These are phyloP conservation scores for Bipolaris oryzae DNA, from an alignment of 2,329 filamentous ascomycete species.

Conservation along the genomic window DNA sequence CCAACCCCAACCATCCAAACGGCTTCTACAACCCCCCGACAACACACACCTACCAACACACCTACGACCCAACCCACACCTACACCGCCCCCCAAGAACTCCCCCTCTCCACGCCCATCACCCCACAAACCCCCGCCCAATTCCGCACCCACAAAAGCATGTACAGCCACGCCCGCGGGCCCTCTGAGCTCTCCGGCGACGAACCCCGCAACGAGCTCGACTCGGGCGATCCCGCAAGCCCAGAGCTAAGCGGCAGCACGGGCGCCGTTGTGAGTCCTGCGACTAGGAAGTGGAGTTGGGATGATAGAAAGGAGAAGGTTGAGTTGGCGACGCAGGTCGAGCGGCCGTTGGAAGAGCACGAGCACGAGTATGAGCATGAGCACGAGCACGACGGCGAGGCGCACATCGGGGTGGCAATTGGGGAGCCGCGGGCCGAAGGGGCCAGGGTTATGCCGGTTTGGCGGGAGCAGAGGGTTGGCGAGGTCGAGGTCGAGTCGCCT, in stretches of 20 bases:
- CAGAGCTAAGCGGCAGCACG: background rate
- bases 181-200: conserved; percentile 8
- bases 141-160: conserved; percentile 5
- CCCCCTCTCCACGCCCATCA: background rate
- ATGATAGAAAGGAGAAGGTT: background rate
- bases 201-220: background rate
- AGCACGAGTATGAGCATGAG: too few species aligned
- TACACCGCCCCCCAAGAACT: conserved; percentile 19
- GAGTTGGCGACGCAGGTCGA: background rate
- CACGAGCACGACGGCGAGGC: too few species aligned
- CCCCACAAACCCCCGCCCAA: background rate
- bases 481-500: too few species aligned
- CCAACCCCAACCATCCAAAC: conserved; percentile 10
- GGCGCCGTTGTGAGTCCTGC: too few species aligned
- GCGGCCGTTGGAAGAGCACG: background rate
- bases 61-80: background rate
- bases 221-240: background rate
- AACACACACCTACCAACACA: too few species aligned
- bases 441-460: background rate
- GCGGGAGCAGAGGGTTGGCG: background rate
- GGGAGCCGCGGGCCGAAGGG: background rate
- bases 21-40: background rate
- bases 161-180: conserved; percentile 3
- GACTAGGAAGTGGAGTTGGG: background rate
- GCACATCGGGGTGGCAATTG: background rate